Conservation (phyloP, 345 rosid species). For the Crucihimalaya himalaica region DNA sequence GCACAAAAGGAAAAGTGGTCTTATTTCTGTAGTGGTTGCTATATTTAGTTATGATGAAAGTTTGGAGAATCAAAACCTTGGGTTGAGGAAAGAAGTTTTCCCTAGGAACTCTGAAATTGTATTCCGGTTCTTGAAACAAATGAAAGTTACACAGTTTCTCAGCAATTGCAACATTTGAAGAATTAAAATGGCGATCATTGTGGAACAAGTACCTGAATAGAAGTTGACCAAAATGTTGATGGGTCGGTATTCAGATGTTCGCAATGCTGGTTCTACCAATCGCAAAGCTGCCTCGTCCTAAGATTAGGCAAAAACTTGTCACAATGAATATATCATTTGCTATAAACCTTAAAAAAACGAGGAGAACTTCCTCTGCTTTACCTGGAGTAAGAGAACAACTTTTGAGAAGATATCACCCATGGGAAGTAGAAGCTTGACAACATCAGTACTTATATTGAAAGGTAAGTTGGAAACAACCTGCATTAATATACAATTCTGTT, state of each 20-base stretch:
- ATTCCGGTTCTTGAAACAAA: slow-evolving; percentile 70
- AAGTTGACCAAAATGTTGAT: slow-evolving; percentile 76
- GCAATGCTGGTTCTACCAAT: slow-evolving; percentile 58
- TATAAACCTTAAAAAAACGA: neutral
- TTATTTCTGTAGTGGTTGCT: neutral
- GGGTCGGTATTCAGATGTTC: slow-evolving; percentile 75
- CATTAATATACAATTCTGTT: neutral
- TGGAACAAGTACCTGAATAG: slow-evolving; percentile 63
- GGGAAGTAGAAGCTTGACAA: slow-evolving; percentile 81
- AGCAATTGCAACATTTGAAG: slow-evolving; percentile 1
- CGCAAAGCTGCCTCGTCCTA: slow-evolving; percentile 88
- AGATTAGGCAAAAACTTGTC: slow-evolving; percentile 20
- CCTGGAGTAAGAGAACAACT: slow-evolving; percentile 92
- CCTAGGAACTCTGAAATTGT: slow-evolving; percentile 78
- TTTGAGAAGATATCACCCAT: slow-evolving; percentile 91
- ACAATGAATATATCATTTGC: neutral
- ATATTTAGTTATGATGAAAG: slow-evolving; percentile 8
- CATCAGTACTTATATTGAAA: slow-evolving; percentile 85
- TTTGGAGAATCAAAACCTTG: slow-evolving; percentile 44
- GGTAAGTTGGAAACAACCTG: slow-evolving; percentile 93
- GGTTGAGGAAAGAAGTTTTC: slow-evolving; percentile 87
- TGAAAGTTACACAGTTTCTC: slow-evolving; percentile 16
- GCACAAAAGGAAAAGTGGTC: neutral
- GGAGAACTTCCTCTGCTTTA: slow-evolving; percentile 27
- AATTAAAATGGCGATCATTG: neutral